Evolutionary conservation across 31 red algal species (phyloP).

Genomic region (Asparagopsis taxiformis): DNA sequence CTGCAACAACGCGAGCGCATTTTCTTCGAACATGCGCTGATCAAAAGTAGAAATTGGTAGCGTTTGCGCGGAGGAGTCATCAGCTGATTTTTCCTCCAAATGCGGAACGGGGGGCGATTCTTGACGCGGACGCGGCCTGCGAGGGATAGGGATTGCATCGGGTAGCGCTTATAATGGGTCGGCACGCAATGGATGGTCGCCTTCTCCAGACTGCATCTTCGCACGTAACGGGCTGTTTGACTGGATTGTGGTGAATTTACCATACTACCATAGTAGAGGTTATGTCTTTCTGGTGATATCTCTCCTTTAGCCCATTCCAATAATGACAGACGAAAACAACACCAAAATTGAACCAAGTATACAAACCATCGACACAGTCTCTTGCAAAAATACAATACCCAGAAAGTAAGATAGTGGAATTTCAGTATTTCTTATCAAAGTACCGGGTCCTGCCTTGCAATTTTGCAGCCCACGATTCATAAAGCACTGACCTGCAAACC

Average conservation of each 20-base stretch:
- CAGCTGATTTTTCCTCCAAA: neutral
- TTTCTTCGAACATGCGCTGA: neutral
- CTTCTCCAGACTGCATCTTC: constrained; percentile 19
- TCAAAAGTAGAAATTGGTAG: neutral
- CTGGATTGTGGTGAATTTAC: neutral
- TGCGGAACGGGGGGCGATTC: neutral
- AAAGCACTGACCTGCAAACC: constrained; percentile 39
- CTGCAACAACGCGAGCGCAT: neutral
- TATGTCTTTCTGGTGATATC: no score
- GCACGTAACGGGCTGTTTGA: neutral
- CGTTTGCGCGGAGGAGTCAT: neutral
- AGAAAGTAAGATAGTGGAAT: constrained; percentile 31
- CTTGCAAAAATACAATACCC: constrained; percentile 34
- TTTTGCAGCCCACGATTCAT: constrained; percentile 42
- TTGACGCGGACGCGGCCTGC: constrained; percentile 19
- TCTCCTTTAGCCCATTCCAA: constrained; percentile 21
- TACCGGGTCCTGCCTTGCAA: constrained; percentile 33
- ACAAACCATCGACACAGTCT: neutral
- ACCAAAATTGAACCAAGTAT: constrained; percentile 35
- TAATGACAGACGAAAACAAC: constrained; percentile 8
- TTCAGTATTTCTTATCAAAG: constrained; percentile 47
- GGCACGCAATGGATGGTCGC: constrained; percentile 42
- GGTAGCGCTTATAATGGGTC: constrained; percentile 53
- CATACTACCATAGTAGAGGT: no score
- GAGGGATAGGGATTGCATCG: constrained; percentile 41